These are phyloP conservation scores for Saccharomyces hybrid DNA, from an alignment of 1,139 yeast genomes.

Conservation along the genomic window DNA sequence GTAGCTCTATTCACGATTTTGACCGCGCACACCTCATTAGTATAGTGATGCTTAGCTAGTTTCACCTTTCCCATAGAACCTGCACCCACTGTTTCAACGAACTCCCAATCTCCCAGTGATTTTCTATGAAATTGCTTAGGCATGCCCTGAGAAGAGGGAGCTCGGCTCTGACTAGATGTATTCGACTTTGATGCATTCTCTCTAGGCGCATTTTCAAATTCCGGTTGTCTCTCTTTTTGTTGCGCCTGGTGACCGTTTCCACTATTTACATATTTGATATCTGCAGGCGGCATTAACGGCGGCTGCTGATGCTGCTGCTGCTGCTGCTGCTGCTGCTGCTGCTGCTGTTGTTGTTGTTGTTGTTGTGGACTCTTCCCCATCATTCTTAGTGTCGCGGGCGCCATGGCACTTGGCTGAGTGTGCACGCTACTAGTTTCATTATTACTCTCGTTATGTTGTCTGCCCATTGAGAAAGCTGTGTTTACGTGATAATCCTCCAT, in stretches of 20 bases:
- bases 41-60: constrained; percentile 69
- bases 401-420: constrained; percentile 29
- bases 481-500: constrained; percentile 30
- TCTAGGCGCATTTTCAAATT: neutral
- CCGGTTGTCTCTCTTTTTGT: constrained; percentile 4
- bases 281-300: constrained; percentile 13
- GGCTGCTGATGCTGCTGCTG: constrained; percentile 16
- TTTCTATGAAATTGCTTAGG: constrained; percentile 66
- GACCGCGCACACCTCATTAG: constrained; percentile 73
- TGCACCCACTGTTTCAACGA: constrained; percentile 89
- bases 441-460: neutral
- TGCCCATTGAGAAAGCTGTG: constrained; percentile 29
- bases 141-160: constrained; percentile 5
- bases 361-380: constrained; percentile 38
- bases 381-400: constrained; percentile 72
- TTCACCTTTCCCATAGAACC: constrained; percentile 99
- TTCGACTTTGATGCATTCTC: neutral
- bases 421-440: neutral
- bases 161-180: neutral
- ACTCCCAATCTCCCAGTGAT: constrained; percentile 94
- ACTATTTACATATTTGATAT: neutral
- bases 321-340: constrained; percentile 8
- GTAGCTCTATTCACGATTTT: constrained; percentile 79
- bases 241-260: constrained; percentile 1
- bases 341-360: neutral